Base-by-base conservation (phyloP, 495 filamentous ascomycete genomes). In the Xylaria cubensis region DNA sequence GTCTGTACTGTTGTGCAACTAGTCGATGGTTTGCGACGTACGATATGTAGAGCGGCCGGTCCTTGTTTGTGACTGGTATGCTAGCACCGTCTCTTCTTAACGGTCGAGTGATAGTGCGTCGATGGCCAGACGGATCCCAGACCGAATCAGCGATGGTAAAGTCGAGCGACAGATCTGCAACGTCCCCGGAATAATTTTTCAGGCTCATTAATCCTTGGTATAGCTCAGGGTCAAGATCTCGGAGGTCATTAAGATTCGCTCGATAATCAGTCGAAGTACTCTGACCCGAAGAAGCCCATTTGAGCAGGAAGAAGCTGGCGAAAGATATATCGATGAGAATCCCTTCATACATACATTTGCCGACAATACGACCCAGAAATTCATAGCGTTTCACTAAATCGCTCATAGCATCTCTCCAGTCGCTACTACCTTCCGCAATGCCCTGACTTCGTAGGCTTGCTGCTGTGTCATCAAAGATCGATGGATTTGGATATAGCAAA, bases 331-430 rank as follows among this genome's bases (percentile, higher is more conserved):
- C 95, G 67, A 98, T 91, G 13, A 99, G 86, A 62, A 99, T 98
- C 2, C 95, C 95, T 82, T 99, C 96, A 75, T 99, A 99, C 67
- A 99, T 86, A 81, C 96, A 99, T 80, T 99, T 99, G 4, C 96
- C 96, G 55, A 99, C 91, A 36, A 98, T 87, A 8, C 96, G 90
- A 13, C 96, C 96, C 0, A 97, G 84, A 73, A 99, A 99, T 77
- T 98, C 95, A 77, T 95, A 98, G 12, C 91, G 89, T 69, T 87
- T 87, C 7, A 96, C 83, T 9, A 95, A 80, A 44, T 92, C 86
- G 13, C 82, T 81, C 21, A 94, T 85, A 13, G 81, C 78, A 13
- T 87, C 85, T 15, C 83, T 86, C 86, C 88, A 93, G 3, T 88
- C 86, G 5, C 63, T 63, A 26, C 77, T 76, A 7, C 67, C 73